Conservation (phyloP, 306 rosid genomes). For the Senna tora region DNA sequence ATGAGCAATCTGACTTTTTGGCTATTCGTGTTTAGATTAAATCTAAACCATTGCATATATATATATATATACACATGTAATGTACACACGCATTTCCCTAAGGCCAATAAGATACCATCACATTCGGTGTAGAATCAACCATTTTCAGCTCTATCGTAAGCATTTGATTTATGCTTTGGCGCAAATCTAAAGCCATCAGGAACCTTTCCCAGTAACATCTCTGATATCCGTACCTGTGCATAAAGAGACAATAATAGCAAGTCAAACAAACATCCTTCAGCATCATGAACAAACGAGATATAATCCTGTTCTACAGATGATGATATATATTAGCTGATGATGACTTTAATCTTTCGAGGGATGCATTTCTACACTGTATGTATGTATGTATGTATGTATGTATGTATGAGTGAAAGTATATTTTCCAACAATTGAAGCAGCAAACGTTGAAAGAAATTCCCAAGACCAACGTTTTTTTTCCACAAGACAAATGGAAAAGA, state of each 20-base stretch:
- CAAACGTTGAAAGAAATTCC: background rate
- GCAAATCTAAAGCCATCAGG: slow-evolving; percentile 79
- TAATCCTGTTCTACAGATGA: background rate
- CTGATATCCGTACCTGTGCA: slow-evolving; percentile 80
- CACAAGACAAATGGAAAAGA: slow-evolving; percentile 3
- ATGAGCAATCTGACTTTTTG: background rate
- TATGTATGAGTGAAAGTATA: background rate
- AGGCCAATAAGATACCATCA: background rate
- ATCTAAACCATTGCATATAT: background rate
- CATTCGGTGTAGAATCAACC: slow-evolving; percentile 47
- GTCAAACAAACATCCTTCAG: background rate
- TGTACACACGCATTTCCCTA: background rate
- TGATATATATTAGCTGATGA: too few relatives aligned
- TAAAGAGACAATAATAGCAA: slow-evolving; percentile 23
- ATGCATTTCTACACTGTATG: background rate
- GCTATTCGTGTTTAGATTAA: too few relatives aligned
- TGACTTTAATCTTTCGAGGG: slow-evolving; percentile 7
- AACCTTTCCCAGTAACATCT: slow-evolving; percentile 92
- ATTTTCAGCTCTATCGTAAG: slow-evolving; percentile 89
- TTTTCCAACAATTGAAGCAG: slow-evolving; percentile 1
- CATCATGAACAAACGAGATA: background rate
- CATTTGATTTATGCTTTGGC: slow-evolving; percentile 93
- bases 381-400: too few relatives aligned
- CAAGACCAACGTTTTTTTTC: slow-evolving; percentile 7
- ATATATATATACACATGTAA: background rate